phyloP scores from a whole-genome alignment of 495 filamentous ascomycete genomes.

The Daldinia decipiens region DNA sequence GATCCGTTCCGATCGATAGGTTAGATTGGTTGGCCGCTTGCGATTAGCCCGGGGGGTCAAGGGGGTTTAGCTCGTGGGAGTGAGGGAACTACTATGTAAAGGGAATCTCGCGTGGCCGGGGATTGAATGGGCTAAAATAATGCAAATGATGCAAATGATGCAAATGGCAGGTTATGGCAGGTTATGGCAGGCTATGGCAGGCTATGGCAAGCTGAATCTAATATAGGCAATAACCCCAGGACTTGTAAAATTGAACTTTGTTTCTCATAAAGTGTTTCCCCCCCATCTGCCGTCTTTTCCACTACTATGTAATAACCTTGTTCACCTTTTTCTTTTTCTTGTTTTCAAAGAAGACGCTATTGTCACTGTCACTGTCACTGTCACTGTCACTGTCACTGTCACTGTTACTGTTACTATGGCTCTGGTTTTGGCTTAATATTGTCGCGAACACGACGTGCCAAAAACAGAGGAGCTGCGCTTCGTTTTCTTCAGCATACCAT shows the following conservation, averaged over 20 bases:
- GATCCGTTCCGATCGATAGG: constrained; percentile 6
- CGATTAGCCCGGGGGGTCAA: constrained; percentile 6
- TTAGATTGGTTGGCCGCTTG: constrained; percentile 5
- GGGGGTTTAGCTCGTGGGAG: constrained; percentile 15
- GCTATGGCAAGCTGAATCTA: constrained; percentile 23
- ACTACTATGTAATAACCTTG: not conserved
- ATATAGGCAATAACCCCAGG: constrained; percentile 22
- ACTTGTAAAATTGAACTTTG: constrained; percentile 24
- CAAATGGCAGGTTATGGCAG: too few relatives aligned
- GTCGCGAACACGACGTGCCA: constrained; percentile 15
- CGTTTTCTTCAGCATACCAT: constrained; percentile 27
- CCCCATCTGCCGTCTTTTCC: not conserved
- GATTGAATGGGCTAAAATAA: not conserved
- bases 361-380: too few relatives aligned
- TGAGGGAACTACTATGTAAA: not conserved
- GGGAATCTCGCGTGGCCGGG: constrained; percentile 21
- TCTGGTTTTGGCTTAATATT: constrained; percentile 21
- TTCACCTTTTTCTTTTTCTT: too few relatives aligned
- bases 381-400: too few relatives aligned
- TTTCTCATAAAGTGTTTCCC: constrained; percentile 36
- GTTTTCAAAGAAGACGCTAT: not conserved
- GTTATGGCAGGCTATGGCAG: too few relatives aligned
- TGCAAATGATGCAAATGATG: constrained; percentile 13
- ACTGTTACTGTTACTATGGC: not conserved
- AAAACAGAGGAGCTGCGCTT: constrained; percentile 43